Conservation (phyloP, 1,139 yeast genomes). For the Yamadazyma taylorii region DNA sequence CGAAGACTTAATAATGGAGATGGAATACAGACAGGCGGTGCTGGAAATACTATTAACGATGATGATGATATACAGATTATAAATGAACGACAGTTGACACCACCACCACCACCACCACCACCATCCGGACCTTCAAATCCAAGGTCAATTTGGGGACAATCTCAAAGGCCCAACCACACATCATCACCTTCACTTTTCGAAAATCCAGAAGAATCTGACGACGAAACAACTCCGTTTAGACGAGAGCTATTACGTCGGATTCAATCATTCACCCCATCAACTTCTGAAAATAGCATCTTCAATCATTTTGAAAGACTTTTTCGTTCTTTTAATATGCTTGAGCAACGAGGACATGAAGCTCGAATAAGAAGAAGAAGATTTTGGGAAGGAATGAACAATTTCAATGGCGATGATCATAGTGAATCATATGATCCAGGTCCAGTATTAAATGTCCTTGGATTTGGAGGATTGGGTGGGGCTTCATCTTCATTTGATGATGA, state of each 20-base stretch:
- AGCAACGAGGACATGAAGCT: not conserved
- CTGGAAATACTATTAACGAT: not conserved
- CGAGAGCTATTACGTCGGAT: not conserved
- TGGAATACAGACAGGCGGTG: not conserved
- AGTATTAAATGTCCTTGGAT: not conserved
- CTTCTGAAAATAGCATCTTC: too few species aligned
- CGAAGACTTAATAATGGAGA: constrained; percentile 1
- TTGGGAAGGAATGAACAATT: too few species aligned
- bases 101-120: constrained; percentile 1
- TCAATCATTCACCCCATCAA: not conserved
- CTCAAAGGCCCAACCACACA: too few species aligned
- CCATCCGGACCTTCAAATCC: not conserved
- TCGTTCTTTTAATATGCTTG: not conserved
- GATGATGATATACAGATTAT: constrained; percentile 31
- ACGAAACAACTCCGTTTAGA: not conserved
- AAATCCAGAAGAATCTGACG: too few species aligned
- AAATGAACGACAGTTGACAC: constrained; percentile 12
- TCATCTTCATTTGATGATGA: not conserved
- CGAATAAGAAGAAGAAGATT: not conserved
- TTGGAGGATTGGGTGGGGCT: not conserved
- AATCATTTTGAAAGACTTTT: not conserved
- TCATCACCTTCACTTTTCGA: too few species aligned
- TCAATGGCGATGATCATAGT: not conserved
- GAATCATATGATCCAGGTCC: not conserved
- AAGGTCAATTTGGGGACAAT: too few species aligned